Evolutionary conservation across 169 alveolate genomes (phyloP).

Genomic region (Cyclospora cayetanensis): DNA sequence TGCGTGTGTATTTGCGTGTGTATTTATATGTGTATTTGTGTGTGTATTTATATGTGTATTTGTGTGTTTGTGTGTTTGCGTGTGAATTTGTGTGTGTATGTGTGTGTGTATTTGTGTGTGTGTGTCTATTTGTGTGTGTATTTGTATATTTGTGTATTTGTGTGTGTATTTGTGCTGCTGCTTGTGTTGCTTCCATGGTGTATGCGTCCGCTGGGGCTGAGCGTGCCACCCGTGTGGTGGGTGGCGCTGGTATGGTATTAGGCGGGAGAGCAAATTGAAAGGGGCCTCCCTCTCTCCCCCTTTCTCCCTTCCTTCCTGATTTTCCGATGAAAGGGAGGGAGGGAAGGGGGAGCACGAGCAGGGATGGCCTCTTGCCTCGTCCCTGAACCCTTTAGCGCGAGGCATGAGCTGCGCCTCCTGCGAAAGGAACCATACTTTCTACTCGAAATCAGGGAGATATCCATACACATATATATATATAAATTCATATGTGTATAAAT

Average conservation of each 20-base stretch:
- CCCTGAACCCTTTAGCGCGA: not conserved
- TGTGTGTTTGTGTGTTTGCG: too few species aligned
- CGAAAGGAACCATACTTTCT: not conserved
- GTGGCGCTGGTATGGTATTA: conserved; percentile 55
- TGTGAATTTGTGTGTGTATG: too few species aligned
- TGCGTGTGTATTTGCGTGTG: too few species aligned
- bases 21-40: too few species aligned
- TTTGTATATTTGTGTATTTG: too few species aligned
- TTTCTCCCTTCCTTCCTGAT: not conserved
- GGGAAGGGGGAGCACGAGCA: not conserved
- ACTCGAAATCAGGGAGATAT: not conserved
- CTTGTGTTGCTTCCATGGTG: not conserved
- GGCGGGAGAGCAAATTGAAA: conserved; percentile 33
- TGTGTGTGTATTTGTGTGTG: too few species aligned
- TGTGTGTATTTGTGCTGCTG: not conserved
- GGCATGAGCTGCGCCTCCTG: not conserved
- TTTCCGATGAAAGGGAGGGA: too few species aligned
- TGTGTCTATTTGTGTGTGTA: too few species aligned
- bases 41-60: too few species aligned
- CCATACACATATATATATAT: not conserved
- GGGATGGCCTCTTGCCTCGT: not conserved
- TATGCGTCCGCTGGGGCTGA: conserved; percentile 46
- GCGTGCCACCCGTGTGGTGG: conserved; percentile 48
- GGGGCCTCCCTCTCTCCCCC: not conserved
- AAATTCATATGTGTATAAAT: not conserved